These are phyloP conservation scores for Aspergillus coremiiformis DNA, from an alignment of 495 filamentous ascomycete genomes.

Conservation along the genomic window DNA sequence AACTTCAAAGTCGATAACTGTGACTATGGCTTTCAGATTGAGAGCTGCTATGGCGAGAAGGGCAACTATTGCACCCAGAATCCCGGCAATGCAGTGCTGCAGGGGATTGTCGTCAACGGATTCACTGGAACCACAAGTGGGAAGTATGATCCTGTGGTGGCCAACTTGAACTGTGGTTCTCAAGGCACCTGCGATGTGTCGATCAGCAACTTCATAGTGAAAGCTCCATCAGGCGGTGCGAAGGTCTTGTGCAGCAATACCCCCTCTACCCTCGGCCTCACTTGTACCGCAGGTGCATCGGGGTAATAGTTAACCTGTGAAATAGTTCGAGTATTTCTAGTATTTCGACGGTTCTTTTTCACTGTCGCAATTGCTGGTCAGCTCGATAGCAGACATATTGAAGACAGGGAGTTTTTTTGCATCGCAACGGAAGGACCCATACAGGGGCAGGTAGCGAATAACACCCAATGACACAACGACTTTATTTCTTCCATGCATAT, in stretches of 20 bases:
- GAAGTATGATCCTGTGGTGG: conserved; percentile 32
- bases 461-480: too few species aligned
- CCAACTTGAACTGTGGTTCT: conserved; percentile 35
- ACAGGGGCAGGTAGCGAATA: too few species aligned
- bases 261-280: conserved; percentile 25
- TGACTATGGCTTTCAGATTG: conserved; percentile 43
- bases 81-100: conserved; percentile 29
- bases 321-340: too few species aligned
- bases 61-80: conserved; percentile 31
- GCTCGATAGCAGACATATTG: too few species aligned
- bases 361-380: too few species aligned
- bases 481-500: too few species aligned
- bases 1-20: conserved; percentile 30
- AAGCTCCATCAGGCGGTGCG: conserved; percentile 25
- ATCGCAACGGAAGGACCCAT: too few species aligned
- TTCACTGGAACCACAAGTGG: conserved; percentile 35
- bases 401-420: too few species aligned
- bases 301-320: conserved; percentile 8
- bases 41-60: conserved; percentile 41
- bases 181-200: conserved; percentile 32
- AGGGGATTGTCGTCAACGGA: conserved; percentile 27
- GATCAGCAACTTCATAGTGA: conserved; percentile 27
- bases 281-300: conserved; percentile 33
- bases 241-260: conserved; percentile 38
- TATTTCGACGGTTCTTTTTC: too few species aligned